These are phyloP conservation scores for Eutypa lata DNA, from an alignment of 2,329 filamentous ascomycete species.

Conservation along the genomic window DNA sequence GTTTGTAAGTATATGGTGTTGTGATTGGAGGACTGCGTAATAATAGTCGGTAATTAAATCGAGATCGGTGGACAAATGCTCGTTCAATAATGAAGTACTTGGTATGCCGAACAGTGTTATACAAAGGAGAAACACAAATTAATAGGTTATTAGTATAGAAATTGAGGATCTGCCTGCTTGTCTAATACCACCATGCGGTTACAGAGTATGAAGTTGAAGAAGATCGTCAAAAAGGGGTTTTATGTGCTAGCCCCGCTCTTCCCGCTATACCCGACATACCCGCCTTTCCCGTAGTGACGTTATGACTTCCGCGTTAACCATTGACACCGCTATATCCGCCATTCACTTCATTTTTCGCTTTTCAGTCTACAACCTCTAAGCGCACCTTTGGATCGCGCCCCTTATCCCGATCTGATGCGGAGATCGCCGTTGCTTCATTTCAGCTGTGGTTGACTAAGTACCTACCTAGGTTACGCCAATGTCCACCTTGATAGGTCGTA, in stretches of 20 bases:
- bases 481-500: constrained; percentile 5
- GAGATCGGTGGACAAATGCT: no score
- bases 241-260: background rate
- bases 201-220: background rate
- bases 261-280: background rate
- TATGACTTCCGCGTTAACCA: background rate
- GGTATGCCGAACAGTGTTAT: no score
- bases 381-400: background rate
- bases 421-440: background rate
- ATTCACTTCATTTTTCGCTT: background rate
- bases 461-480: background rate
- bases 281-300: no score
- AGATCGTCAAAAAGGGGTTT: no score
- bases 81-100: no score
- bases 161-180: no score
- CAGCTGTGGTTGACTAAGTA: background rate
- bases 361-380: constrained; percentile 2
- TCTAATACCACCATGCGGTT: no score
- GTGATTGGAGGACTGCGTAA: background rate
- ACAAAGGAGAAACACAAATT: no score
- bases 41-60: background rate
- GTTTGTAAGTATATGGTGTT: no score
- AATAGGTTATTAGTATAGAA: no score
- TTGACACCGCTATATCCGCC: background rate
- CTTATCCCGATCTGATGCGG: background rate